phyloP scores from a whole-genome alignment of 345 rosid genomes.

The Barbarea vulgaris region DNA sequence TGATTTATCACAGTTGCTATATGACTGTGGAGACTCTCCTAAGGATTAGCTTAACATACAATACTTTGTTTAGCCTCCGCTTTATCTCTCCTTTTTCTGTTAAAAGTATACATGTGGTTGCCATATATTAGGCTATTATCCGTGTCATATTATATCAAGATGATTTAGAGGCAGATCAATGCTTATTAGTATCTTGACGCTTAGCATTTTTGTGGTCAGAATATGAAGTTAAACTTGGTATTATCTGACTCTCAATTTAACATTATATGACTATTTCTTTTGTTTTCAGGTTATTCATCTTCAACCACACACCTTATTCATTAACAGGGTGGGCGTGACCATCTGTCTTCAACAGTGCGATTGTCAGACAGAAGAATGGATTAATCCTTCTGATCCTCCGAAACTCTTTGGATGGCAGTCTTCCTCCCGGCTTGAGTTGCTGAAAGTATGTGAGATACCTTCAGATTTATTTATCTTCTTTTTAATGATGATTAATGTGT shows the following conservation, averaged over 20 bases:
- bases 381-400: conserved; percentile 88
- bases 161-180: conserved; percentile 15
- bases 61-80: conserved; percentile 14
- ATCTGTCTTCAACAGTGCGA: conserved; percentile 88
- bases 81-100: conserved; percentile 9
- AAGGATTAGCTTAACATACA: background rate
- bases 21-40: background rate
- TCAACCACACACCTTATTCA: conserved; percentile 84
- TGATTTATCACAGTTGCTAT: conserved; percentile 18
- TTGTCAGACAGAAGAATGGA: conserved; percentile 73
- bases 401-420: conserved; percentile 79
- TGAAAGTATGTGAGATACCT: conserved; percentile 62
- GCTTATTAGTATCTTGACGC: conserved; percentile 1
- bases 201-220: conserved; percentile 6
- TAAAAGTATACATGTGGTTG: conserved; percentile 7
- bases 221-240: conserved; percentile 4
- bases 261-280: conserved; percentile 11
- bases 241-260: conserved; percentile 23
- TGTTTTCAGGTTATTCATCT: conserved; percentile 80
- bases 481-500: conserved; percentile 17
- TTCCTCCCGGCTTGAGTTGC: conserved; percentile 60
- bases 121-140: background rate
- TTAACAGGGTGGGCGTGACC: conserved; percentile 77
- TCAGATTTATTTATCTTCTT: background rate
- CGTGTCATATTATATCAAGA: conserved; percentile 9